Evolutionary conservation across 1,139 yeast species (phyloP), one percentile per base, ranked within the genome.

Genomic region (Nadsonia starkeyi-henricii): DNA sequence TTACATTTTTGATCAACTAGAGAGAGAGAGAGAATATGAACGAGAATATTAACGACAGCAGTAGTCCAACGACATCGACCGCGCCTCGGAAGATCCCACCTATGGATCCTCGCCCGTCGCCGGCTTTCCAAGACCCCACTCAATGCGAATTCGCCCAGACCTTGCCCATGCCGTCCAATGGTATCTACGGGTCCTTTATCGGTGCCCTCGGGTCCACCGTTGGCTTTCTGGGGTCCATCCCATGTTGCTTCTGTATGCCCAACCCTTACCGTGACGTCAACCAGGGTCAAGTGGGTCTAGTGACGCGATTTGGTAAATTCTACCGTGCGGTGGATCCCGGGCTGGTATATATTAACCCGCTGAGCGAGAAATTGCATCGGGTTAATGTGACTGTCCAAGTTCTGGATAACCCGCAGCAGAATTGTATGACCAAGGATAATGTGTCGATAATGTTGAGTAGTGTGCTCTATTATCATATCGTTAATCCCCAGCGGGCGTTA

Each of bases 271-370:
- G 72, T 58, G 68, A 71, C 45, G 84, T 81, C 43, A 65, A 72
- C 43, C 85, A 81, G 63, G 89, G 89, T 60, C 71, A 76, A 52
- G 86, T 81, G 50, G 89, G 88, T 17, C 69, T 81, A 52, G 72
- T 81, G 45, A 81, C 82, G 50, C 72, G 75, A 44, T 81, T 80
- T 61, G 89, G 89, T 57, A 80, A 82, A 48, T 71, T 81, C 55
- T 70, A 81, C 51, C 70, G 80, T 61, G 70, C 81, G 7, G 82
- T 77, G 41, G 88, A 81, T 60, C 86, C 88, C 2, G 89, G 89
- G 46, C 71, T 81, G 50, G 70, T 75, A 21, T 76, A 76, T 57
- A 79, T 81, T 48, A 81, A 81, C 61, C 78, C 80, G 17, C 70
- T 81, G 70, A 71, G 80, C 45, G 88, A 81, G 59, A 73, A 67